Evolutionary conservation across 441 rosid species (phyloP).

Genomic region (Eruca vesicaria): DNA sequence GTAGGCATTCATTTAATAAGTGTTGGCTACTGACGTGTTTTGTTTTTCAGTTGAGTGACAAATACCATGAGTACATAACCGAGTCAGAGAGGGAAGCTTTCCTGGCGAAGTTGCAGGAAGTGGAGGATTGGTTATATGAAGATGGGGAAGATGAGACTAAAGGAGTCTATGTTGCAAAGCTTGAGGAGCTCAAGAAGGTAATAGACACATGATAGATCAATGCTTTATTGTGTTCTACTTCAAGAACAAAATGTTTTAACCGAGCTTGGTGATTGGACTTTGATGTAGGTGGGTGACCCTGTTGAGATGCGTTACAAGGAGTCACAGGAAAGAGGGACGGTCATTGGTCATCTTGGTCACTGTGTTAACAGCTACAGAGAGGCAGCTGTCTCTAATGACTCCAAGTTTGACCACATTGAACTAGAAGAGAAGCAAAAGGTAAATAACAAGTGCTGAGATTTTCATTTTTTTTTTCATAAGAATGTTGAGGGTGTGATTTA

Average conservation of each 20-base stretch:
- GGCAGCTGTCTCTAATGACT: conserved; percentile 73
- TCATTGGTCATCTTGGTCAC: conserved; percentile 64
- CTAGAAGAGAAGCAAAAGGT: conserved; percentile 88
- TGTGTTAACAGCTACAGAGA: conserved; percentile 89
- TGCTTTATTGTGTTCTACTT: background rate
- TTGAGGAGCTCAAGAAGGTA: too few relatives aligned
- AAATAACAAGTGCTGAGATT: conserved; percentile 3
- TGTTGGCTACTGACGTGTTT: background rate
- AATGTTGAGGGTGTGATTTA: background rate
- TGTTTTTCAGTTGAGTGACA: conserved; percentile 64
- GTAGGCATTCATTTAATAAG: background rate
- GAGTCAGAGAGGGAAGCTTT: conserved; percentile 76
- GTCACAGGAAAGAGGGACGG: conserved; percentile 61
- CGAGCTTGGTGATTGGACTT: background rate
- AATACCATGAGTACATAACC: conserved; percentile 73
- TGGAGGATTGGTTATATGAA: conserved; percentile 97
- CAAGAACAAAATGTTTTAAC: background rate
- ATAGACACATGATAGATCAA: background rate
- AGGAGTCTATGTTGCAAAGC: conserved; percentile 89
- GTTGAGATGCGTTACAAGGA: conserved; percentile 83
- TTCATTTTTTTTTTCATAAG: background rate
- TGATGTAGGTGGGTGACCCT: conserved; percentile 87
- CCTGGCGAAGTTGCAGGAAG: too few relatives aligned
- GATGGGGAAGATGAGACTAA: conserved; percentile 99
- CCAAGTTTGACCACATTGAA: conserved; percentile 95